These are phyloP conservation scores for Ilyonectria robusta DNA, from an alignment of 2,329 filamentous ascomycete genomes.

Conservation along the genomic window DNA sequence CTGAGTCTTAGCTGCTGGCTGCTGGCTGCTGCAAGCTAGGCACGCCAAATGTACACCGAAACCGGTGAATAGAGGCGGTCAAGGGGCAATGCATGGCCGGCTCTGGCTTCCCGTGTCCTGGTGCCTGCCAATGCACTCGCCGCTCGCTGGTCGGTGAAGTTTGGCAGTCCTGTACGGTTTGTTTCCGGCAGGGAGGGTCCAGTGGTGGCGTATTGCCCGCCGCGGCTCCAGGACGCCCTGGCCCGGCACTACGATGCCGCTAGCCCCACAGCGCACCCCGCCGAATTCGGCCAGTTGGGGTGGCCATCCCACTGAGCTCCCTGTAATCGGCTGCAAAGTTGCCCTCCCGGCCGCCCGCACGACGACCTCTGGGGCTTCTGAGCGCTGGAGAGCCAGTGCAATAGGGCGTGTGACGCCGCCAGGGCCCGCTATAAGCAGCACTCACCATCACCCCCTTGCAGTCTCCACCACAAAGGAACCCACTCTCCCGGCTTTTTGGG, in stretches of 20 bases:
- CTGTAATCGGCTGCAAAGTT: slow-evolving; percentile 4
- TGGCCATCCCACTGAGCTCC: slow-evolving; percentile 1
- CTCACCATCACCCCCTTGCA: background rate
- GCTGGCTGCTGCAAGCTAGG: background rate
- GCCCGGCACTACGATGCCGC: slow-evolving; percentile 28
- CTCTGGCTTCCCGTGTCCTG: slow-evolving; percentile 6
- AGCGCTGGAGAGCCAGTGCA: background rate
- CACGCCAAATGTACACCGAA: slow-evolving; percentile 22
- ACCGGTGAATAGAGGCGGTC: slow-evolving; percentile 24
- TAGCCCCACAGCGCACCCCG: slow-evolving; percentile 19
- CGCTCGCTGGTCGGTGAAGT: slow-evolving; percentile 10
- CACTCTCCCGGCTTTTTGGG: background rate
- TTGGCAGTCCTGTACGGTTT: background rate
- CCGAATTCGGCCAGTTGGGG: slow-evolving; percentile 17
- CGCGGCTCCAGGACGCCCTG: slow-evolving; percentile 4
- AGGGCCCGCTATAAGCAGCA: background rate
- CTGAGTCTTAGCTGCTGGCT: slow-evolving; percentile 11
- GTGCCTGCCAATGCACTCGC: background rate
- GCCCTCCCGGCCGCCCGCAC: background rate
- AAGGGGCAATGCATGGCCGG: slow-evolving; percentile 3
- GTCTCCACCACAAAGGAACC: slow-evolving; percentile 8
- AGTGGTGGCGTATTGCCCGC: background rate
- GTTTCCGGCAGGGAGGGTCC: background rate
- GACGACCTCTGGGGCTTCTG: background rate
- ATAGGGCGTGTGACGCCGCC: background rate